Evolutionary conservation across 257 asterid genomes (phyloP), one percentile per base, ranked within the genome.

Genomic region (Agastache rugosa): DNA sequence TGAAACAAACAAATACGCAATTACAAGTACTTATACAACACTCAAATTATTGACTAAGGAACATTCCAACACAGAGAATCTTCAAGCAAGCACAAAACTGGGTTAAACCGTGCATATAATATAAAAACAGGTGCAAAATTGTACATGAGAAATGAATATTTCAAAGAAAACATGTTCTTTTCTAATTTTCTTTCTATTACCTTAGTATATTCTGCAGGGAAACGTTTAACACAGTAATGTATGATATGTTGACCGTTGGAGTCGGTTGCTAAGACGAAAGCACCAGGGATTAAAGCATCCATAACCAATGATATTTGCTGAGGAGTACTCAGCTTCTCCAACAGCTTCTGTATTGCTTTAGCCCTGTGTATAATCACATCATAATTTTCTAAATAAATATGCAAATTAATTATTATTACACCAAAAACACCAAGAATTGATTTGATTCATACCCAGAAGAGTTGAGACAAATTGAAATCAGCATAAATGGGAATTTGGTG

Each of bases 221-320:
- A 90, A 45, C 76, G 47, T 42, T 77, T 80, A 20, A 90, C 69
- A 61, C 96, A 90, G 63, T 74, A 81, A 51, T 79, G 77, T 15
- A 92, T 68, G 9, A 92, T 88, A 72, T 83, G 91, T 63, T 88
- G 92, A n/a, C 96, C 97, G 66, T 77, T 85, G 61, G 87, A 77
- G 44, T 92, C 97, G 64, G 50, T 83, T 8, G 93, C 83, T 85
- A 92, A 78, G 76, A 73, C 45, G 47, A 75, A 73, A 82, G 79
- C 91, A 55, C 80, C 87, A 31, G 70, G 85, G 63, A 73, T 29
- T 22, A 91, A 65, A 19, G 90, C 83, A 12, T 83, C 65, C 50
- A 83, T 62, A 2, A 89, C 75, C 1, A 87, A 37, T 9, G 83
- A 83, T 73, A 82, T 83, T 41, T 93, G 98, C 68, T 82, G 83